phyloP scores from a whole-genome alignment of 2,329 filamentous ascomycete genomes.

The Gnomoniopsis sp. region DNA sequence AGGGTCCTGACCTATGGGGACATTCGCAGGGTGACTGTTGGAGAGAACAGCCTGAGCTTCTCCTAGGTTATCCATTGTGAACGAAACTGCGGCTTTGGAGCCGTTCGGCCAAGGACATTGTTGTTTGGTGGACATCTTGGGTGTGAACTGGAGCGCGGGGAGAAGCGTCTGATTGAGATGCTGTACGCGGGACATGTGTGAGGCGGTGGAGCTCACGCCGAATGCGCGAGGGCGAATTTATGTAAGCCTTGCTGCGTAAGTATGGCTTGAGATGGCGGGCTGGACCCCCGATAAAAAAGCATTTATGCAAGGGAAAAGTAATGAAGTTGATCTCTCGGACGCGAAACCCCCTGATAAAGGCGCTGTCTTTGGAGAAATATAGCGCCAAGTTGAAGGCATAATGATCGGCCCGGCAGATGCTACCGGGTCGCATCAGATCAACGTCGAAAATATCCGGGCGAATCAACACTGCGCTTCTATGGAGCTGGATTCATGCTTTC shows the following conservation, averaged over 20 bases:
- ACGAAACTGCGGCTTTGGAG: slow-evolving; percentile 25
- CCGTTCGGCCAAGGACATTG: slow-evolving; percentile 23
- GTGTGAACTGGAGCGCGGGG: not conserved
- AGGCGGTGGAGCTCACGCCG: too few species aligned
- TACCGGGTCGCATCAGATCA: not conserved
- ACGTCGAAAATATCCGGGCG: not conserved
- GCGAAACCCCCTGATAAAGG: not conserved
- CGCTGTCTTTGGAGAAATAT: not conserved
- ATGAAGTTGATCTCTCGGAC: not conserved
- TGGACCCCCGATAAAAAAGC: too few species aligned
- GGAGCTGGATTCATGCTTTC: not conserved
- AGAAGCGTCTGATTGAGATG: not conserved
- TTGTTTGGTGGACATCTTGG: not conserved
- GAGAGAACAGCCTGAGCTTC: slow-evolving; percentile 29
- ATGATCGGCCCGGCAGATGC: not conserved
- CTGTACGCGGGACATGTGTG: not conserved
- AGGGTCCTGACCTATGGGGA: slow-evolving; percentile 25
- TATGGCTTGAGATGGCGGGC: too few species aligned
- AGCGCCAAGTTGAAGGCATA: not conserved
- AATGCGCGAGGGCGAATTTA: not conserved
- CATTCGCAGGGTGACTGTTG: slow-evolving; percentile 20
- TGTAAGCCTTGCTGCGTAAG: not conserved
- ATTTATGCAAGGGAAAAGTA: not conserved
- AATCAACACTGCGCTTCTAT: not conserved
- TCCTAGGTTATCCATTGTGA: slow-evolving; percentile 32